phyloP scores from a whole-genome alignment of 2,329 filamentous ascomycete species.

The Sporothrix globosa region DNA sequence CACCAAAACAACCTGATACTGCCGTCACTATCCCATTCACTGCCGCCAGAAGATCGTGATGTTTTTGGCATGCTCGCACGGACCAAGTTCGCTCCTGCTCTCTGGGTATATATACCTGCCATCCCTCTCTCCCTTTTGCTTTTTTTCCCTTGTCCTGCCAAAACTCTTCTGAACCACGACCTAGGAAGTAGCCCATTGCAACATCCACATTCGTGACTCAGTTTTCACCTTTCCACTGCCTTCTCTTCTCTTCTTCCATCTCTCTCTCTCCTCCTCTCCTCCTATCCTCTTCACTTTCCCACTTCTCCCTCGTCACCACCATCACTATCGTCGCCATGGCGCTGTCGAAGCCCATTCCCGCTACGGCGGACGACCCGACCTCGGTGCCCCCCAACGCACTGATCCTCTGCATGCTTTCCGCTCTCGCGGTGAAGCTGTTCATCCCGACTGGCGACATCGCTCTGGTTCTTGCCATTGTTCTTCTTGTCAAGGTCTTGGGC shows the following conservation, averaged over 20 bases:
- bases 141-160: neutral
- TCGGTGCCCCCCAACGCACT: neutral
- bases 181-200: too few relatives aligned
- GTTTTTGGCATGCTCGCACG: too few relatives aligned
- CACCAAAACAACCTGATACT: neutral
- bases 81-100: too few relatives aligned
- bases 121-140: neutral
- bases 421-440: neutral
- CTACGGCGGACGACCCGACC: neutral
- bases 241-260: neutral
- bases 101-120: conserved; percentile 18
- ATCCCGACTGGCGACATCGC: neutral
- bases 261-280: neutral
- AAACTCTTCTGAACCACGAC: too few relatives aligned
- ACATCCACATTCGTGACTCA: too few relatives aligned
- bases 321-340: neutral
- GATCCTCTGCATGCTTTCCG: neutral
- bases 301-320: neutral
- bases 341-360: neutral
- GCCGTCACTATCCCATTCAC: neutral
- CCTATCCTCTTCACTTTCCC: neutral
- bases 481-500: neutral
- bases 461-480: neutral
- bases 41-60: neutral
- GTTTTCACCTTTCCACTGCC: neutral